Evolutionary conservation across 2,329 filamentous ascomycete species (phyloP).

Genomic region (Pseudopyricularia cyperi): DNA sequence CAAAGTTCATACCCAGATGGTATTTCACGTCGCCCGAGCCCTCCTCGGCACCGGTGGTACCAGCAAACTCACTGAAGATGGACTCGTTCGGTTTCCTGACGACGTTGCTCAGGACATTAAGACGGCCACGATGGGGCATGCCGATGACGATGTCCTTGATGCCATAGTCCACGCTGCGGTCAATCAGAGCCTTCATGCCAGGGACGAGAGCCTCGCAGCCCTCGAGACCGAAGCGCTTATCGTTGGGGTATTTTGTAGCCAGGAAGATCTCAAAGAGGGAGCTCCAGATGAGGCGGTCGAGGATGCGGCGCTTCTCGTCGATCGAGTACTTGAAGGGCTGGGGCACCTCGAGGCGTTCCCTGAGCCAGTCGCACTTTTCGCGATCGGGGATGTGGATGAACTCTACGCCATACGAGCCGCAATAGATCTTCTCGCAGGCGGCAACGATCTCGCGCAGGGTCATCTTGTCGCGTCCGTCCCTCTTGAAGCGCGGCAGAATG

Average conservation of each 20-base stretch:
- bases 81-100: slow-evolving; percentile 99
- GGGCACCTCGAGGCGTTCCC: slow-evolving; percentile 87
- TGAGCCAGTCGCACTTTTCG: slow-evolving; percentile 96
- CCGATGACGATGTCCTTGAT: slow-evolving; percentile 99
- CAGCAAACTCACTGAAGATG: slow-evolving; percentile 97
- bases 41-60: slow-evolving; percentile 74
- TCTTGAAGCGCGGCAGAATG: slow-evolving; percentile 88
- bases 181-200: slow-evolving; percentile 98
- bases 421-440: slow-evolving; percentile 91
- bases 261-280: slow-evolving; percentile 95
- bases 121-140: slow-evolving; percentile 96
- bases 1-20: slow-evolving; percentile 99
- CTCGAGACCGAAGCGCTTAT: slow-evolving; percentile 98
- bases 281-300: slow-evolving; percentile 97
- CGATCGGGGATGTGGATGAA: slow-evolving; percentile 98
- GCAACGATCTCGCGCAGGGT: slow-evolving; percentile 86
- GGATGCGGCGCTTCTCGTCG: slow-evolving; percentile 94
- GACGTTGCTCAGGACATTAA: slow-evolving; percentile 96
- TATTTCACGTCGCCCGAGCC: slow-evolving; percentile 99
- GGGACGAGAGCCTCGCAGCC: slow-evolving; percentile 94
- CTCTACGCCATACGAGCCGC: slow-evolving; percentile 92
- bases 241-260: slow-evolving; percentile 96
- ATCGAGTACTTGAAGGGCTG: slow-evolving; percentile 94
- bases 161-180: slow-evolving; percentile 94
- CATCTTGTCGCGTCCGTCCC: slow-evolving; percentile 85